phyloP scores from a whole-genome alignment of 2,329 filamentous ascomycete genomes.

The Penicillium sp. region DNA sequence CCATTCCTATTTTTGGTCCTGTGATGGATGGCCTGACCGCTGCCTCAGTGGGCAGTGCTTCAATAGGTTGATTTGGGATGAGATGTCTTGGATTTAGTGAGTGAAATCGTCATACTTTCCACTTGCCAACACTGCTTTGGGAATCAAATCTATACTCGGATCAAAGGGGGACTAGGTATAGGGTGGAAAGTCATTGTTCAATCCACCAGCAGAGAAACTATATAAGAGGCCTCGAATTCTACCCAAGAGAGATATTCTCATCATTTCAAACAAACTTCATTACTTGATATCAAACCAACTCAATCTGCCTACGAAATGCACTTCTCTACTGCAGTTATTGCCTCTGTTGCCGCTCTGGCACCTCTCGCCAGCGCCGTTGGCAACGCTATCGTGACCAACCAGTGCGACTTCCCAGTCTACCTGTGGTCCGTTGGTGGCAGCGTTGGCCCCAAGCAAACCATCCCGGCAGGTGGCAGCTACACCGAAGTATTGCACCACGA shows the following conservation, averaged over 20 bases:
- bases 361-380: constrained; percentile 36
- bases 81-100: constrained; percentile 8
- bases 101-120: background rate
- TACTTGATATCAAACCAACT: constrained; percentile 6
- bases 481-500: constrained; percentile 38
- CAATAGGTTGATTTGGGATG: background rate
- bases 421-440: constrained; percentile 39
- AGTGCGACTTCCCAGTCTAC: constrained; percentile 38
- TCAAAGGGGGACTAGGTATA: background rate
- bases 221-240: constrained; percentile 4
- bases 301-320: constrained; percentile 26
- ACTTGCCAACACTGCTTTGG: background rate
- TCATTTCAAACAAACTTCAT: background rate
- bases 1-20: background rate
- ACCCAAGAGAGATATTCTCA: background rate
- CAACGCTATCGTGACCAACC: constrained; percentile 41
- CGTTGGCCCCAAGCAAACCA: constrained; percentile 29
- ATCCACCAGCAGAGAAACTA: constrained; percentile 1
- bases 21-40: constrained; percentile 8
- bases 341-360: constrained; percentile 33
- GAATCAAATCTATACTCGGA: background rate
- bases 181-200: background rate
- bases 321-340: constrained; percentile 29
- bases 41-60: background rate
- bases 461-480: constrained; percentile 35